phyloP scores from a whole-genome alignment of 305 asterid genomes.

The Fraxinus velutina region DNA sequence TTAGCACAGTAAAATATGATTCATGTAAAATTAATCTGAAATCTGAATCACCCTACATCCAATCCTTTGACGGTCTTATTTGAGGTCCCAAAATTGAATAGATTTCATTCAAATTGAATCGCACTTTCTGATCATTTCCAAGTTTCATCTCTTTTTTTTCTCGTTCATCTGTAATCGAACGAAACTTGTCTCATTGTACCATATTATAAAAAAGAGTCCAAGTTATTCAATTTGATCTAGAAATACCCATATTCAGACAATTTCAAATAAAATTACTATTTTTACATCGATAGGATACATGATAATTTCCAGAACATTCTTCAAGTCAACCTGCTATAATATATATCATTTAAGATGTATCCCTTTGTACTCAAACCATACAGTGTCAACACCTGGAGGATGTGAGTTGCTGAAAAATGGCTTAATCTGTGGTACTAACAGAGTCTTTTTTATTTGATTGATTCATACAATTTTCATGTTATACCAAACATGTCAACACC shows the following conservation, averaged over 20 bases:
- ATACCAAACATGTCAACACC: not conserved
- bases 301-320: not conserved
- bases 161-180: not conserved
- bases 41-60: not conserved
- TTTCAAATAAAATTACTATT: not conserved
- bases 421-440: conserved; percentile 71
- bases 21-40: not conserved
- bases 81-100: not conserved
- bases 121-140: not conserved
- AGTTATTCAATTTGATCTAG: conserved; percentile 3
- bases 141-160: not conserved
- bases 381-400: conserved; percentile 92
- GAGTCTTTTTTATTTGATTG: conserved; percentile 31
- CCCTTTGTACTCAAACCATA: conserved; percentile 94
- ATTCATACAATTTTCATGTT: not conserved
- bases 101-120: not conserved
- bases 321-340: conserved; percentile 2
- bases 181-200: conserved; percentile 10
- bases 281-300: not conserved
- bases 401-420: conserved; percentile 80
- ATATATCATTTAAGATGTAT: conserved; percentile 87
- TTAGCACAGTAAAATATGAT: not conserved
- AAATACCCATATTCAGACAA: not conserved
- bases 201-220: not conserved
- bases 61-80: not conserved